Conservation (phyloP, 2,329 filamentous ascomycete genomes). For the Achaetomium macrosporum region DNA sequence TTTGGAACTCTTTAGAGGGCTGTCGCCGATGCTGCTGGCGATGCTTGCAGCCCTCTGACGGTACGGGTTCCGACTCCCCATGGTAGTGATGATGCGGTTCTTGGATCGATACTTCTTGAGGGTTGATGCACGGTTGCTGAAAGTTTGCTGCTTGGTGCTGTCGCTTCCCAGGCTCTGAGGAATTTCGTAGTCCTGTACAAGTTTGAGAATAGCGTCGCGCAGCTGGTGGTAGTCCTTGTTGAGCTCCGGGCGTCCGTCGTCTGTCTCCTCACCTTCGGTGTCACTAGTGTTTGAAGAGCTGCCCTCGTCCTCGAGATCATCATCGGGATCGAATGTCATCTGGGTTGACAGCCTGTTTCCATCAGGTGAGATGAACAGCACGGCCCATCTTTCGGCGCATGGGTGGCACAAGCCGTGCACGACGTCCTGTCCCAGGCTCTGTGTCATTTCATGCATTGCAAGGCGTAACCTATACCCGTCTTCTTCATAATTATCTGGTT, state of each 20-base stretch:
- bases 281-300: constrained; percentile 52
- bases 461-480: constrained; percentile 60
- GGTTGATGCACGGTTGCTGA: constrained; percentile 64
- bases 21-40: constrained; percentile 27
- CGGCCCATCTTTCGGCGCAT: constrained; percentile 76
- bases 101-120: constrained; percentile 55
- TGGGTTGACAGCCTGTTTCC: constrained; percentile 63
- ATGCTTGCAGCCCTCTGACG: constrained; percentile 30
- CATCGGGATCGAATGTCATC: constrained; percentile 66
- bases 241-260: constrained; percentile 54
- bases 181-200: constrained; percentile 79
- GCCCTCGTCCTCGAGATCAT: constrained; percentile 58
- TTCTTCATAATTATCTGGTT: constrained; percentile 52
- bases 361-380: constrained; percentile 70
- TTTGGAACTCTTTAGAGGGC: constrained; percentile 25
- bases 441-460: constrained; percentile 65
- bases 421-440: constrained; percentile 57
- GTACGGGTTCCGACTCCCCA: constrained; percentile 55
- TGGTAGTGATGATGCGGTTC: constrained; percentile 51
- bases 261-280: constrained; percentile 54
- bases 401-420: constrained; percentile 67
- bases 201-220: constrained; percentile 71
- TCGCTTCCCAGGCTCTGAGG: constrained; percentile 59
- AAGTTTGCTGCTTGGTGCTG: constrained; percentile 50
- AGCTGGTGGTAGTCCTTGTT: constrained; percentile 77